phyloP scores from a whole-genome alignment of 306 rosid species.

The Notholithocarpus densiflorus region DNA sequence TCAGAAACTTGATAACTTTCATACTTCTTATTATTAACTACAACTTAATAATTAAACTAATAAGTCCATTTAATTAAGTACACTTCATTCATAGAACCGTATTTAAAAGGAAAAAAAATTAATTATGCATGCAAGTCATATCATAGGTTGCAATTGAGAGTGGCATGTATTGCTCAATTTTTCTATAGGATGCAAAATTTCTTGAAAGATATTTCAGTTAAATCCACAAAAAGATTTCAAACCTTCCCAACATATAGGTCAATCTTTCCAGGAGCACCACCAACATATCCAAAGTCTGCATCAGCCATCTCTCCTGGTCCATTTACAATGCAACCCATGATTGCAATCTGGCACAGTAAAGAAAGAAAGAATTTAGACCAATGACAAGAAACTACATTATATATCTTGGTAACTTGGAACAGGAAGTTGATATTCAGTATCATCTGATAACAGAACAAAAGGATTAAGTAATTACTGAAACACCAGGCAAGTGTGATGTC shows the following conservation, averaged over 20 bases:
- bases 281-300: slow-evolving; percentile 98
- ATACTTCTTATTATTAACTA: background rate
- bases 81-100: background rate
- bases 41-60: background rate
- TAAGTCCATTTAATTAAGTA: background rate
- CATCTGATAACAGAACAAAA: background rate
- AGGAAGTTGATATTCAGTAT: slow-evolving; percentile 1
- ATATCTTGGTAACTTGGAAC: background rate
- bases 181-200: background rate
- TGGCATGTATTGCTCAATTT: background rate
- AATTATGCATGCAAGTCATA: background rate
- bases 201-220: background rate
- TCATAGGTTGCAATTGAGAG: background rate
- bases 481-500: slow-evolving; percentile 95
- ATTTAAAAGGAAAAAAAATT: background rate
- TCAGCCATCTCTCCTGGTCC: slow-evolving; percentile 99
- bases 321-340: slow-evolving; percentile 99
- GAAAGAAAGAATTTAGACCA: background rate
- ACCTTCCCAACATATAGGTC: slow-evolving; percentile 99
- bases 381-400: background rate
- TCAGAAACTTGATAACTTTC: background rate
- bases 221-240: background rate
- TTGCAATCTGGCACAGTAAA: slow-evolving; percentile 68
- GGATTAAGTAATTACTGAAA: slow-evolving; percentile 55
- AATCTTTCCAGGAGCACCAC: slow-evolving; percentile 97